phyloP scores from a whole-genome alignment of 768 basidiomycete species.

The Mycena venus region DNA sequence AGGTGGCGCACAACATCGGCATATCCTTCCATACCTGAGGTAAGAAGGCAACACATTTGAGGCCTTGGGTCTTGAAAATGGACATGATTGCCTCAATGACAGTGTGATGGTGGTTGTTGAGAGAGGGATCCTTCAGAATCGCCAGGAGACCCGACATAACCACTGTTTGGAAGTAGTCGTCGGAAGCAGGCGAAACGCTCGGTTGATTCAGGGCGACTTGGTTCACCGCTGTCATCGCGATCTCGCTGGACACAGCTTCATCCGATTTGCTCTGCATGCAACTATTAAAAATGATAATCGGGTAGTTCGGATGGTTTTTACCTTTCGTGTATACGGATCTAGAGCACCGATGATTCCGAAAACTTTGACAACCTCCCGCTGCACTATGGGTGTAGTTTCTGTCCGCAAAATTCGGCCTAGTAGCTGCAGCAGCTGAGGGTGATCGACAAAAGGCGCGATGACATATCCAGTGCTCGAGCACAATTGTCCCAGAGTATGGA shows the following conservation, averaged over 20 bases:
- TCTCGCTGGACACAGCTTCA: slow-evolving; percentile 74
- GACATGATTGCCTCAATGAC: slow-evolving; percentile 99
- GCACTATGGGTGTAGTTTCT: slow-evolving; percentile 77
- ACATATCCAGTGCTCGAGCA: slow-evolving; percentile 97
- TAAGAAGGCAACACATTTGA: slow-evolving; percentile 95
- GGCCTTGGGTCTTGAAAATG: slow-evolving; percentile 97
- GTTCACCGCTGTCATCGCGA: slow-evolving; percentile 70
- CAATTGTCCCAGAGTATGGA: slow-evolving; percentile 94
- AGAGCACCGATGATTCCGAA: slow-evolving; percentile 96
- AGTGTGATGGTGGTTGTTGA: slow-evolving; percentile 89
- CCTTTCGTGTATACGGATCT: slow-evolving; percentile 96
- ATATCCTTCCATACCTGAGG: slow-evolving; percentile 75
- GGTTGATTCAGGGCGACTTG: slow-evolving; percentile 79
- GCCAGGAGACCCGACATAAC: slow-evolving; percentile 90
- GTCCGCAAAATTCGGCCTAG: slow-evolving; percentile 88
- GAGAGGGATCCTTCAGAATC: slow-evolving; percentile 90
- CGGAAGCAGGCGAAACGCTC: slow-evolving; percentile 75
- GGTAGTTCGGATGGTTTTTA: slow-evolving; percentile 44
- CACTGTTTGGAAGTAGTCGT: slow-evolving; percentile 98
- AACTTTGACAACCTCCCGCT: slow-evolving; percentile 94
- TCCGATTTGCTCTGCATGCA: slow-evolving; percentile 65
- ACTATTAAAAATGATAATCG: background rate
- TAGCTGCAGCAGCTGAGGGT: slow-evolving; percentile 90
- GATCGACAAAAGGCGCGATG: slow-evolving; percentile 89
- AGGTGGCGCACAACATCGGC: background rate